A percentile compares a stretch with the other conserved stretches of the same genome.
phyloP scores from a whole-genome alignment of 2,329 filamentous ascomycete genomes.

The Pseudohalonectria lignicola region DNA sequence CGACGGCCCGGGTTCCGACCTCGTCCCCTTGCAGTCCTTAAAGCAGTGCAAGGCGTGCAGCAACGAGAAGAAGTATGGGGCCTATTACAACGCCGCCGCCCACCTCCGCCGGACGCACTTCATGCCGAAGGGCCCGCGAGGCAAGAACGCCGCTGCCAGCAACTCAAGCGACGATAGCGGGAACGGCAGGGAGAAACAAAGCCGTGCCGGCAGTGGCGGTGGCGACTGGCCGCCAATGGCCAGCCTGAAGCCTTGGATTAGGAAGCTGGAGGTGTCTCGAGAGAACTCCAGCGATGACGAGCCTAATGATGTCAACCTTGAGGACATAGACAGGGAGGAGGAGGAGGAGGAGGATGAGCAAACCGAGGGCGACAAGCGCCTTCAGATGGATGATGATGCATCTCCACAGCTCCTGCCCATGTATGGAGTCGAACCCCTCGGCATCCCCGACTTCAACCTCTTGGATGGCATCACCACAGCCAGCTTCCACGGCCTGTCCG shows the following conservation, averaged over 20 bases:
- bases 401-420: too few species aligned
- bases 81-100: conserved; percentile 90
- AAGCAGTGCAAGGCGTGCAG: conserved; percentile 76
- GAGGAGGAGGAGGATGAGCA: conserved; percentile 6
- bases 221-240: conserved; percentile 45
- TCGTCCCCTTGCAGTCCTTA: conserved; percentile 51
- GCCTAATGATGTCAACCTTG: not conserved
- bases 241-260: conserved; percentile 50
- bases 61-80: conserved; percentile 68
- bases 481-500: too few species aligned
- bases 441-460: too few species aligned
- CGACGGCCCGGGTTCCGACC: conserved; percentile 26
- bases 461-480: too few species aligned
- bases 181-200: conserved; percentile 14
- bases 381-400: too few species aligned
- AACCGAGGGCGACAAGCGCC: not conserved
- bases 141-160: conserved; percentile 33
- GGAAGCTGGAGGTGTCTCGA: too few species aligned
- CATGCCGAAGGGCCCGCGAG: too few species aligned
- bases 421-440: too few species aligned
- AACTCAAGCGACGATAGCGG: conserved; percentile 18
- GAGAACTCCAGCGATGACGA: too few species aligned
- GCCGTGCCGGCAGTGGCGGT: conserved; percentile 42
- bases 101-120: conserved; percentile 86
- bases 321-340: conserved; percentile 18